Base-by-base conservation (phyloP, 208 protist species). In the Plasmodiophora brassicae region DNA sequence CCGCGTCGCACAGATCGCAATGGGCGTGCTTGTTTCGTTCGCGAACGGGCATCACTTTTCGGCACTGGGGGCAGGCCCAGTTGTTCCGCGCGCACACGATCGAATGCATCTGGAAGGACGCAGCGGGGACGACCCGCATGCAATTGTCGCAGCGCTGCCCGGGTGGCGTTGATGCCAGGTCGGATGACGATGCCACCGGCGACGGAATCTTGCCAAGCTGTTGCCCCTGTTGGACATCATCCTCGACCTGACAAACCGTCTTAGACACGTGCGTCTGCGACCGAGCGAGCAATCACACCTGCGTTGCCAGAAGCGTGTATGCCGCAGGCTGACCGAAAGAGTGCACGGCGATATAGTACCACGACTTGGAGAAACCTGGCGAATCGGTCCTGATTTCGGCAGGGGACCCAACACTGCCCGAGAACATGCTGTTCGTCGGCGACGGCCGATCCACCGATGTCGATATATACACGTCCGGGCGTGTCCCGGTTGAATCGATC, bases 11-110 rank as follows among this genome's bases (percentile, higher is more conserved):
- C 41, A 44, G 65, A 78, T 78, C 65, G n/a, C 65, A 78, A 78
- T 78, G 65, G n/a, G 32, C 5, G 41, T 78, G 65, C 32, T 78
- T 78, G 65, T 36, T 78, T 78, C 50, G n/a, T 32, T 78, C 32
- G 32, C 65, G 32, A 32, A 78, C n/a, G 41, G 10, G 32, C 14
- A 78, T 78, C 14, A 78, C 65, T 78, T 78, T 78, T n/a, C n/a
- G 65, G n/a, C 65, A 78, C 5, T 44, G 32, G 32, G 65, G 65
- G 65, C 65, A 78, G 14, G 65, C 65, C 65, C 65, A 78, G 65
- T 78, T 78, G n/a, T 78, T 78, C 10, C 65, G 65, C 10, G 65
- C 65, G n/a, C 65, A 78, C 65, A 78, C n/a, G n/a, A 78, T 78
- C 10, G 65, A 36, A 32, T 78, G 65, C 14, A 5, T 5, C 14